Evolutionary conservation across 805 yeast genomes (phyloP).

Genomic region (Yamadazyma phyllophila): DNA sequence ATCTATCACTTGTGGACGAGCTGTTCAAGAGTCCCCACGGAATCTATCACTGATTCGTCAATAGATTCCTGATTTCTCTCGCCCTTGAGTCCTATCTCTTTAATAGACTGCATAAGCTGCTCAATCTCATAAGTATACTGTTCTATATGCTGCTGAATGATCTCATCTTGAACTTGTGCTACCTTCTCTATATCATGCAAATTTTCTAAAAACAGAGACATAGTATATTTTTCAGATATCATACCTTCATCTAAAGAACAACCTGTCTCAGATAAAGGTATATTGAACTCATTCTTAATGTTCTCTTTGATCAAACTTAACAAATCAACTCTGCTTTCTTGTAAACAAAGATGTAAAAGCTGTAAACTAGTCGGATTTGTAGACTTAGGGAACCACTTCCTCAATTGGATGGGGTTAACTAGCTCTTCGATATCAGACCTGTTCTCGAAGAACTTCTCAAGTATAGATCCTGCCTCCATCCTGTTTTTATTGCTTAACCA

Average conservation of each 20-base stretch:
- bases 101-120: slow-evolving; percentile 2
- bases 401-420: slow-evolving; percentile 6
- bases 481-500: background rate
- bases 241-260: slow-evolving; percentile 3
- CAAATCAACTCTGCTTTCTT: slow-evolving; percentile 4
- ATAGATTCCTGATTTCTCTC: background rate
- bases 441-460: slow-evolving; percentile 11
- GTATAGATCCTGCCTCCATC: slow-evolving; percentile 13
- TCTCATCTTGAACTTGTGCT: background rate
- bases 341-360: slow-evolving; percentile 3
- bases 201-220: slow-evolving; percentile 5
- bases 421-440: slow-evolving; percentile 11
- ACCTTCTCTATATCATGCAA: slow-evolving; percentile 2
- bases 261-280: slow-evolving; percentile 18
- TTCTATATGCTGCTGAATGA: slow-evolving; percentile 10
- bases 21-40: slow-evolving; percentile 1
- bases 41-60: background rate
- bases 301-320: slow-evolving; percentile 9
- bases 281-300: slow-evolving; percentile 20
- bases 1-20: background rate
- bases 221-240: slow-evolving; percentile 6
- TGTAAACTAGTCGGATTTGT: slow-evolving; percentile 10
- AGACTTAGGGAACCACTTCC: slow-evolving; percentile 12
- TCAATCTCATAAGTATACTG: slow-evolving; percentile 6
- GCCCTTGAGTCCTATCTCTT: slow-evolving; percentile 5